A percentile compares a stretch with the other conserved stretches of the same genome.
phyloP scores from a whole-genome alignment of 305 asterid genomes.

The Solanum aculeatissimum region DNA sequence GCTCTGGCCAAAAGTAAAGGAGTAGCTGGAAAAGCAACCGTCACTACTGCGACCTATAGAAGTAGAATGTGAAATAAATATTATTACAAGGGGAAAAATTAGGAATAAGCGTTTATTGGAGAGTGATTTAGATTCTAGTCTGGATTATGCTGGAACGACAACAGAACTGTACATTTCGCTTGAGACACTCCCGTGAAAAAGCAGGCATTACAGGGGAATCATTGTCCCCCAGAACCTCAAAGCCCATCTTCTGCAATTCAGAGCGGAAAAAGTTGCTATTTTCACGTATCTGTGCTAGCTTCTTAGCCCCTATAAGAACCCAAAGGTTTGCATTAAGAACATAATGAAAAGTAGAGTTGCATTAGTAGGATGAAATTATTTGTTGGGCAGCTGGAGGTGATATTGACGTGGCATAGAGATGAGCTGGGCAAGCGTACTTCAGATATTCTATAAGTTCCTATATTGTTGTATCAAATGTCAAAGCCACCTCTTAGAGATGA shows the following conservation, averaged over 20 bases:
- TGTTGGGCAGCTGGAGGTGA: constrained; percentile 11
- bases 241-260: constrained; percentile 71
- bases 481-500: not conserved
- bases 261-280: constrained; percentile 65
- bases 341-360: no score
- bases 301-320: constrained; percentile 41
- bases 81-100: constrained; percentile 3
- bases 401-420: constrained; percentile 6
- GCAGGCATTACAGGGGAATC: constrained; percentile 81
- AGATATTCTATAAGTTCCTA: constrained; percentile 12
- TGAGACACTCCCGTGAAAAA: constrained; percentile 67
- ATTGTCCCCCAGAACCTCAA: constrained; percentile 65
- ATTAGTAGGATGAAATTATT: no score
- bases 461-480: not conserved
- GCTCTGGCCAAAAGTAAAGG: constrained; percentile 93
- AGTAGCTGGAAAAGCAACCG: constrained; percentile 96
- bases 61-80: constrained; percentile 5
- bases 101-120: not conserved
- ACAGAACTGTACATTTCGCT: constrained; percentile 28
- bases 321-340: constrained; percentile 15
- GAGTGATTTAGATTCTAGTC: not conserved
- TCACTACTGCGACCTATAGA: constrained; percentile 84
- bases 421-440: constrained; percentile 7
- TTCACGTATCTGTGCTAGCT: constrained; percentile 50
- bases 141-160: not conserved